Conservation (phyloP, 1,284 basidiomycete species). For the Phellinidium pouzarii region DNA sequence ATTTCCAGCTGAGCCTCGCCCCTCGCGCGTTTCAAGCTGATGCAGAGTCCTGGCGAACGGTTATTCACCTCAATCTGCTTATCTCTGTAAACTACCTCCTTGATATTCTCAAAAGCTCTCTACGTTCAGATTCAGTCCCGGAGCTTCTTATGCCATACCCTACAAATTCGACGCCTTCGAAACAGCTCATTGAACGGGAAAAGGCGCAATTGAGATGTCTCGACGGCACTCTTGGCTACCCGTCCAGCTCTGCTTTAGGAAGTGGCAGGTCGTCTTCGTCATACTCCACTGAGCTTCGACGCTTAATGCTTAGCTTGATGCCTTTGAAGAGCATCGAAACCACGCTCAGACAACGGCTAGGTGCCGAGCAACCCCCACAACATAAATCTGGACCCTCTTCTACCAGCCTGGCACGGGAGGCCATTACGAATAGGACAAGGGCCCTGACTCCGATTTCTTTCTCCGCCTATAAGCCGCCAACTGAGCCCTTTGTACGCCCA, state of each 20-base stretch:
- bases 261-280: conserved; percentile 14
- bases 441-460: not conserved
- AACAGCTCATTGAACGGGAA: conserved; percentile 20
- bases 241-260: conserved; percentile 8
- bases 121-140: not conserved
- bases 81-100: conserved; percentile 53
- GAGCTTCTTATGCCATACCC: conserved; percentile 1
- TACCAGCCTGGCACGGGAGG: not conserved
- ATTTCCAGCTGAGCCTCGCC: conserved; percentile 55
- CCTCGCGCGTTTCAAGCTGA: conserved; percentile 53
- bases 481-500: conserved; percentile 4
- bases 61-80: conserved; percentile 59
- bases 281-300: conserved; percentile 34
- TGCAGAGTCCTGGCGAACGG: conserved; percentile 50
- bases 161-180: conserved; percentile 20
- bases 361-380: conserved; percentile 5
- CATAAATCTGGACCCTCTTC: not conserved
- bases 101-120: conserved; percentile 32
- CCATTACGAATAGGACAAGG: not conserved
- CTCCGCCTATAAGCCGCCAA: not conserved
- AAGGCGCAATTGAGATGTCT: conserved; percentile 3
- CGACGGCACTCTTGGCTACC: not conserved
- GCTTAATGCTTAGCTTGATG: conserved; percentile 43
- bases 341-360: conserved; percentile 32
- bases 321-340: conserved; percentile 52